Conservation (phyloP, 2,329 filamentous ascomycete species). For the Clarireedia monteithiana region DNA sequence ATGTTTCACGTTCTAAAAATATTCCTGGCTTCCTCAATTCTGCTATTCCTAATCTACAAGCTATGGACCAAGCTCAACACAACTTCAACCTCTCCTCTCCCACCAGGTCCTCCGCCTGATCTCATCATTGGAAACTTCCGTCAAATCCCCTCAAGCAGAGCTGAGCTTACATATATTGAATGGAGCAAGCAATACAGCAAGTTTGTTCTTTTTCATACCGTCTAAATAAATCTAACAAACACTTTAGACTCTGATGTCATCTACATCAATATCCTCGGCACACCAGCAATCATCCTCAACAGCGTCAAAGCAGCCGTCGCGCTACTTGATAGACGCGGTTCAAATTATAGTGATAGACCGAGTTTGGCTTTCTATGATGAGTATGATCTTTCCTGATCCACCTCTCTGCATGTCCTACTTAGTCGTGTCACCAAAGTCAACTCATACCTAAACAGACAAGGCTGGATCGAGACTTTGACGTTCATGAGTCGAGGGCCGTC, state of each 20-base stretch:
- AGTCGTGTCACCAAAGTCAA: not conserved
- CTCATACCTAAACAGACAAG: constrained; percentile 12
- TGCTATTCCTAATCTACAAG: not conserved
- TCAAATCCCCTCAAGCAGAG: constrained; percentile 10
- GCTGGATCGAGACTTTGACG: constrained; percentile 40
- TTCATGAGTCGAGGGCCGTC: constrained; percentile 35
- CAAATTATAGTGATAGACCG: constrained; percentile 38
- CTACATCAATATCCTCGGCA: constrained; percentile 19
- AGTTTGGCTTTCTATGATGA: constrained; percentile 29
- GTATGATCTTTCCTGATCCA: not conserved
- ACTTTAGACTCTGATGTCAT: constrained; percentile 22
- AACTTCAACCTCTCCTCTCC: constrained; percentile 1
- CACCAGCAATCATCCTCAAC: constrained; percentile 37
- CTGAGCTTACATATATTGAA: constrained; percentile 11
- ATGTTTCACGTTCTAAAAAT: not conserved
- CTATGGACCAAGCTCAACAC: not conserved
- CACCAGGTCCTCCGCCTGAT: constrained; percentile 12
- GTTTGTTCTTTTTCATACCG: not conserved
- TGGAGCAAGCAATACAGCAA: constrained; percentile 17
- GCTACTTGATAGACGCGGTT: constrained; percentile 37
- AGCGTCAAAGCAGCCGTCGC: constrained; percentile 35
- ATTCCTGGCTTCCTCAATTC: not conserved
- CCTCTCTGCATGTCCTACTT: not conserved
- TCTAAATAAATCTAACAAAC: not conserved
- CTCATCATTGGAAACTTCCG: constrained; percentile 15